Base-by-base conservation (phyloP, 106 monocot species). In the Dendrobium nobile region DNA sequence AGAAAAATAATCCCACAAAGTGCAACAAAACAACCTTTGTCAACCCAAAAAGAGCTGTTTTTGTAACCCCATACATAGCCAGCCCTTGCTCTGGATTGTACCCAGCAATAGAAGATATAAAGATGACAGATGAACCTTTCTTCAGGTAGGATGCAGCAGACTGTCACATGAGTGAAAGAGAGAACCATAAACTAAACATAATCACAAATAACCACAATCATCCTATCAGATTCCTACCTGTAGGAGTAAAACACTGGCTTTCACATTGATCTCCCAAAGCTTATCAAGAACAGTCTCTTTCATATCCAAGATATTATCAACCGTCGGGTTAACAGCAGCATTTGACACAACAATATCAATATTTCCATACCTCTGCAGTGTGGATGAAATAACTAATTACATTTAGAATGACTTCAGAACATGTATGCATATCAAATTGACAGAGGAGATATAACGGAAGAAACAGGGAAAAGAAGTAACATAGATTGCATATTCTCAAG, bases 321-420 rank as follows among this genome's bases (percentile, higher is more conserved):
- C 37, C 5, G 94, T 82, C 79, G 94, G 98, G 87, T 98, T 98
- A 58, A 82, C 92, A 82, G 98, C 98, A 45, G 98, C 98, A 83
- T 98, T 94, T 1, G 94, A 98, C 61, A 98, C 98, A 91, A 98
- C 24, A 56, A 98, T 91, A 87, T 98, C 98, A 41, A 98, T 92
- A 9, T 85, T 77, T 76, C 92, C 87, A 81, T 92, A 98, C 84
- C 83, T 94, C 94, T 98, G 86, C 78, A 87, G 79, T 42, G 41
- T 41, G 19, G 20, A 73, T 41, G 19, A 20, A 72, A 40, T 72
- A 43, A 73, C 4, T 0, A 73, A 41, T 73, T 18, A 42, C 40
- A 42, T 4, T 2, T 40, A 41, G 13, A 41, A 41, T 19, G 44
- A 64, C 65, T 65, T 6, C 68, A 67, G 75, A 31, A 47, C 19